A percentile compares a stretch with the other conserved stretches of the same genome.
Conservation (phyloP, 192 early-diverging fungal genomes). For the Funneliformis geosporum region DNA sequence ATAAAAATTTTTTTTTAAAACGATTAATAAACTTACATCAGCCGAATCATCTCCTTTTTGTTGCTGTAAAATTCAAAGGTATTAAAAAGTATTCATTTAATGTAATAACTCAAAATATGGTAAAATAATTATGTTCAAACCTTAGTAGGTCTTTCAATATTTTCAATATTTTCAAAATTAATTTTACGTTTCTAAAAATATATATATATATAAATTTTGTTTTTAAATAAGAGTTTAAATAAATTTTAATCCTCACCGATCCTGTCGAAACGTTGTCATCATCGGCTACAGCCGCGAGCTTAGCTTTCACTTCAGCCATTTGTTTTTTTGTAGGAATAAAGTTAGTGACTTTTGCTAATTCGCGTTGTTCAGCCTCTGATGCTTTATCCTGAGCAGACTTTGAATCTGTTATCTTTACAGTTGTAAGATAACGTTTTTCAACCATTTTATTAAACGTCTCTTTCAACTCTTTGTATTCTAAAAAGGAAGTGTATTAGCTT, state of each 20-base stretch:
- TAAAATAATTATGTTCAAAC: neutral
- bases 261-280: conserved; percentile 42
- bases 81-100: neutral
- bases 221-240: neutral
- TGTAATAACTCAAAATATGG: neutral
- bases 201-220: too few species aligned
- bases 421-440: conserved; percentile 61
- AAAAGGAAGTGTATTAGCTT: neutral
- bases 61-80: neutral
- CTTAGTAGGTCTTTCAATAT: conserved; percentile 4
- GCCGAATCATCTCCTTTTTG: conserved; percentile 6
- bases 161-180: neutral
- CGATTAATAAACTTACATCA: conserved; percentile 15
- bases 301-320: conserved; percentile 51
- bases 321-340: conserved; percentile 65
- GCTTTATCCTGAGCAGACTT: conserved; percentile 59
- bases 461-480: conserved; percentile 15
- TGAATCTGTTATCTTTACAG: conserved; percentile 60
- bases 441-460: conserved; percentile 56
- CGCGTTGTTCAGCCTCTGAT: conserved; percentile 62
- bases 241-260: neutral
- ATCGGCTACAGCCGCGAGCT: conserved; percentile 48
- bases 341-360: conserved; percentile 53
- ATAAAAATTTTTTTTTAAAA: neutral
- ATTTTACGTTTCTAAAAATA: conserved; percentile 27